Conservation (phyloP, 2,329 filamentous ascomycete genomes). For the Talaromyces funiculosus region DNA sequence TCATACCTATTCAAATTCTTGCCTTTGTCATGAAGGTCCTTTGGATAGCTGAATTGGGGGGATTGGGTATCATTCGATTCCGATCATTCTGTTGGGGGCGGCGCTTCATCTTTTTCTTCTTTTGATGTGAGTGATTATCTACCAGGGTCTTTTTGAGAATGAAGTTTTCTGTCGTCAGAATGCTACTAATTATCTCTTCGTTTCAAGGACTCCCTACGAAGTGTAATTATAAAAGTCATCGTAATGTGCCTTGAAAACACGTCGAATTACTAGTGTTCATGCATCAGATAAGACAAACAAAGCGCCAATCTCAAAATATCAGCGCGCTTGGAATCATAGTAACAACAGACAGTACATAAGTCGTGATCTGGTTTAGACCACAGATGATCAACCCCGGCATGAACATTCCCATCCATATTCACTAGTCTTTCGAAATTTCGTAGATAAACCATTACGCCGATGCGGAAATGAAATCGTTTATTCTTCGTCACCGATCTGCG, state of each 20-base stretch:
- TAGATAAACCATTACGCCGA: slow-evolving; percentile 13
- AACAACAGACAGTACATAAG: background rate
- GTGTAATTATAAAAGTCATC: background rate
- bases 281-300: background rate
- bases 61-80: slow-evolving; percentile 71
- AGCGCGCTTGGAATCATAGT: slow-evolving; percentile 1
- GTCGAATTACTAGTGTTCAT: background rate
- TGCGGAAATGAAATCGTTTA: slow-evolving; percentile 24
- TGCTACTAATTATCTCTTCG: slow-evolving; percentile 12
- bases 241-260: background rate
- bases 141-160: background rate
- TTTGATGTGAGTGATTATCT: slow-evolving; percentile 43
- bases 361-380: background rate
- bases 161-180: slow-evolving; percentile 7
- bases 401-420: background rate
- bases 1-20: slow-evolving; percentile 23
- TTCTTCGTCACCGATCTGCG: slow-evolving; percentile 59
- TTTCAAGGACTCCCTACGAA: background rate
- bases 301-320: background rate
- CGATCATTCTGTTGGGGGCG: slow-evolving; percentile 83
- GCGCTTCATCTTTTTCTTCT: slow-evolving; percentile 56
- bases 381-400: background rate
- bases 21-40: slow-evolving; percentile 5
- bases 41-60: background rate
- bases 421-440: slow-evolving; percentile 6